Percentiles rank a stretch among this genome's conserved stretches.
These are phyloP conservation scores for Pulchroboletus neoregius DNA, from an alignment of 1,284 basidiomycete species.

Conservation along the genomic window DNA sequence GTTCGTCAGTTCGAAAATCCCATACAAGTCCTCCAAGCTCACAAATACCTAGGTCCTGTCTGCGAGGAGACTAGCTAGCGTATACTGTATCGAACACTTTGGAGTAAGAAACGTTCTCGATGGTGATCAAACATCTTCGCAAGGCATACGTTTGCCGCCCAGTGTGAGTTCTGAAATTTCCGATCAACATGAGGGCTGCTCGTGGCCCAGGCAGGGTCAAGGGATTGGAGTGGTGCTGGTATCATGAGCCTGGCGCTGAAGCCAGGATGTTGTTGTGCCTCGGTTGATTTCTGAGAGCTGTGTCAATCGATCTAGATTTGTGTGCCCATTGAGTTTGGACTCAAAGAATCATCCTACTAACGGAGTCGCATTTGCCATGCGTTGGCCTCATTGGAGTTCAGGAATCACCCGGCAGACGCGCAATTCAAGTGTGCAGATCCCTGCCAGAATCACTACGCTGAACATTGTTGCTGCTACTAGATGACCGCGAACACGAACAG, in stretches of 20 bases:
- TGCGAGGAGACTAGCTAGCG: constrained; percentile 1
- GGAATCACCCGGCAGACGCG: background rate
- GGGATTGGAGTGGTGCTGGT: background rate
- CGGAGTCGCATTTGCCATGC: background rate
- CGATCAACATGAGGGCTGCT: constrained; percentile 22
- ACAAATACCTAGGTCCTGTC: constrained; percentile 16
- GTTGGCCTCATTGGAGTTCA: constrained; percentile 7
- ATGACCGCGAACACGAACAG: constrained; percentile 4
- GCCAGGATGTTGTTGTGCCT: background rate
- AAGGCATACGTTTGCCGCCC: background rate
- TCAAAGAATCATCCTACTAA: too few species aligned
- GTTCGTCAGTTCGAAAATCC: constrained; percentile 7
- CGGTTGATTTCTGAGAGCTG: too few species aligned
- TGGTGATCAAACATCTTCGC: background rate
- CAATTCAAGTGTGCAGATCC: background rate
- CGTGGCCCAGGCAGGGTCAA: constrained; percentile 10
- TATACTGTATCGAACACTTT: constrained; percentile 1
- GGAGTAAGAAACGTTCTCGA: background rate
- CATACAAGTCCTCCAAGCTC: background rate
- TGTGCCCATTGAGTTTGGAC: too few species aligned
- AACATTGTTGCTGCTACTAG: background rate
- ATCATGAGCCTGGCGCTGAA: background rate
- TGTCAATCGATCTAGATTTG: background rate
- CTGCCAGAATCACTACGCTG: background rate
- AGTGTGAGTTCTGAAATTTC: background rate